phyloP scores from a whole-genome alignment of 768 basidiomycete species.

The Tulasnella sp. region DNA sequence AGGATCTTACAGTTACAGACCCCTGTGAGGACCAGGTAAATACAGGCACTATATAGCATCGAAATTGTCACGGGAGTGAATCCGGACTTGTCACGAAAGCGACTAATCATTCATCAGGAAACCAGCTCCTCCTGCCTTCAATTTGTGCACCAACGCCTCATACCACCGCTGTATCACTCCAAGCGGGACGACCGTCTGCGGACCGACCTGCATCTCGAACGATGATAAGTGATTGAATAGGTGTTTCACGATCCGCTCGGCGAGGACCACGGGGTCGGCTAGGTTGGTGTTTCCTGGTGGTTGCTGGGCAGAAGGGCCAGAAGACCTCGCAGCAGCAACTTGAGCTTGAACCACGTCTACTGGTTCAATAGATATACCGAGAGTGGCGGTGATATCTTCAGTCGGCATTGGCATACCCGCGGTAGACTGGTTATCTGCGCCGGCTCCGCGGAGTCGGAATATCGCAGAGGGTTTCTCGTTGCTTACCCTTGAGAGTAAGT shows the following conservation, averaged over 20 bases:
- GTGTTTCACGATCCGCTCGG: conserved; percentile 72
- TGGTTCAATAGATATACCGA: conserved; percentile 82
- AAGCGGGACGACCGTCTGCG: conserved; percentile 62
- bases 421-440: conserved; percentile 47
- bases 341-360: conserved; percentile 63
- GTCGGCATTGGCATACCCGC: conserved; percentile 42
- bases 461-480: conserved; percentile 90
- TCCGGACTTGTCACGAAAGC: not conserved
- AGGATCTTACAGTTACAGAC: not conserved
- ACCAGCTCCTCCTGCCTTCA: conserved; percentile 58
- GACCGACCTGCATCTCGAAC: conserved; percentile 50
- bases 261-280: conserved; percentile 58
- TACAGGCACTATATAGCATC: not conserved
- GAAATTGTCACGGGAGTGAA: not conserved
- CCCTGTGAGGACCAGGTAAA: not conserved
- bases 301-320: conserved; percentile 40
- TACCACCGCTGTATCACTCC: conserved; percentile 69
- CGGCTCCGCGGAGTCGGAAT: conserved; percentile 75
- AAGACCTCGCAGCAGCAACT: conserved; percentile 46
- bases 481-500: conserved; percentile 61
- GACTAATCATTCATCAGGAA: conserved; percentile 57
- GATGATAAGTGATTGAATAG: conserved; percentile 75
- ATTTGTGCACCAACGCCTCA: conserved; percentile 63
- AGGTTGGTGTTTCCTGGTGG: conserved; percentile 38
- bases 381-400: conserved; percentile 66